These are phyloP conservation scores for Pseudogymnoascus sp. DNA, from an alignment of 2,329 filamentous ascomycete genomes.

Conservation along the genomic window DNA sequence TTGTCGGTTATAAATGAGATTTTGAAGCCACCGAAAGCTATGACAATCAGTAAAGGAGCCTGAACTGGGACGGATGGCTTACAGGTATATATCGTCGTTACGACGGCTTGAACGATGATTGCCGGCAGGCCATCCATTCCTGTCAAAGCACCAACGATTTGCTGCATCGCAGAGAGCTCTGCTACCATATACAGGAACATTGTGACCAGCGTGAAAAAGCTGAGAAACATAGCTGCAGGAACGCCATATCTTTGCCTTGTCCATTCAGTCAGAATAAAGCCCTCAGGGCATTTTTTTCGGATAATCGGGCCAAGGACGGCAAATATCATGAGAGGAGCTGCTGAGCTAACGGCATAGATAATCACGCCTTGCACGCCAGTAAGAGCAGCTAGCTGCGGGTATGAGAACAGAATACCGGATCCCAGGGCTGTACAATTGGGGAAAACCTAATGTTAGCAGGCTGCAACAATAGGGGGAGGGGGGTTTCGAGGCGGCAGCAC, in stretches of 20 bases:
- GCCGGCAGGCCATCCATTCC: conserved; percentile 67
- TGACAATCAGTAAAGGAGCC: conserved; percentile 11
- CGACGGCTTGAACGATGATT: conserved; percentile 67
- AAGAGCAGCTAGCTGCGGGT: conserved; percentile 73
- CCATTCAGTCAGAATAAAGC: conserved; percentile 82
- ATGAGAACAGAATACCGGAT: conserved; percentile 76
- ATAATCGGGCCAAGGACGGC: conserved; percentile 70
- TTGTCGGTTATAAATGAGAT: conserved; percentile 82
- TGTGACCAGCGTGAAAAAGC: conserved; percentile 70
- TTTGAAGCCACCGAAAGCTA: conserved; percentile 72
- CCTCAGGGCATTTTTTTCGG: conserved; percentile 70
- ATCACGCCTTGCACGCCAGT: conserved; percentile 72
- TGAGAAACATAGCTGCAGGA: conserved; percentile 64
- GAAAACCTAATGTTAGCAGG: conserved; percentile 36
- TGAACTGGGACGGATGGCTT: conserved; percentile 21
- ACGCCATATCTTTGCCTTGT: conserved; percentile 69
- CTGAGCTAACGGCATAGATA: conserved; percentile 66
- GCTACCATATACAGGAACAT: conserved; percentile 84
- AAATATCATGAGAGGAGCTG: conserved; percentile 67
- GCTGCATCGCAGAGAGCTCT: conserved; percentile 73
- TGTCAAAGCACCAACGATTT: conserved; percentile 68
- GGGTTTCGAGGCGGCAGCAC: conserved; percentile 72
- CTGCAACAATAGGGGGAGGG: conserved; percentile 24
- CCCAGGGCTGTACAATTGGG: conserved; percentile 56
- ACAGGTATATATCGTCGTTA: conserved; percentile 83